Base-by-base conservation (phyloP, 2,329 filamentous ascomycete genomes). In the Alternaria panax region DNA sequence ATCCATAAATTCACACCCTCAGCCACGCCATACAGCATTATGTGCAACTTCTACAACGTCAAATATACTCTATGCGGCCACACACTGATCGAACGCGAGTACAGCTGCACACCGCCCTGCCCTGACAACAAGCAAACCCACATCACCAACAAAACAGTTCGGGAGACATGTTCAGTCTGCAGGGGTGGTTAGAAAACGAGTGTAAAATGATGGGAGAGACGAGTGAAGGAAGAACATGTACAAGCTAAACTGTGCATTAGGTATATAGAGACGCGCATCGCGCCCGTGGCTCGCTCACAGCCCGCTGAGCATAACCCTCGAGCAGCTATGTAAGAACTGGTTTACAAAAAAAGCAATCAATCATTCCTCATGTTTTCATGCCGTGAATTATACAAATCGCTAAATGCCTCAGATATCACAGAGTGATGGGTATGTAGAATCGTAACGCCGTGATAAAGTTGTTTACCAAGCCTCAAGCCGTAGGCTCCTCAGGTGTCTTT, bases 401-500 rank as follows among this genome's bases (percentile, higher is more conserved):
- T 51, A 43, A 42, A 56, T 30, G 54, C 54, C 47, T 14, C 8
- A 30, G 16, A 20, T 43, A 28, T 34, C 51, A 36, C 51, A 36
- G 12, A 32, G 28, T 43, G 38, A 22, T 24, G 36, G 46, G 38
- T 36, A 51, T 45, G 27, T 36, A 25, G 18, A 52, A 52, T 52
- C 50, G 16, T 52, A 30, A 52, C 8, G 22, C 56, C 27, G 40
- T 58, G 16, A 28, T 41, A 30, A 18, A 11, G n/a, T n/a, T n/a
- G n/a, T n/a, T n/a, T 40, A 12, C 27, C 8, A 27, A 22, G n/a
- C 24, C n/a, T 55, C 30, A 59, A 24, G 55, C 45, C 30, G 51
- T 40, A 27, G 56, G 56, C 18, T 51, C 63, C 16, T 71, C 67
- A 24, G 67, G 62, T 28, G 65, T 70, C 27, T 62, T 52, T 4